phyloP scores from a whole-genome alignment of 176 grass and related monocot species.

The Carex littledalei region DNA sequence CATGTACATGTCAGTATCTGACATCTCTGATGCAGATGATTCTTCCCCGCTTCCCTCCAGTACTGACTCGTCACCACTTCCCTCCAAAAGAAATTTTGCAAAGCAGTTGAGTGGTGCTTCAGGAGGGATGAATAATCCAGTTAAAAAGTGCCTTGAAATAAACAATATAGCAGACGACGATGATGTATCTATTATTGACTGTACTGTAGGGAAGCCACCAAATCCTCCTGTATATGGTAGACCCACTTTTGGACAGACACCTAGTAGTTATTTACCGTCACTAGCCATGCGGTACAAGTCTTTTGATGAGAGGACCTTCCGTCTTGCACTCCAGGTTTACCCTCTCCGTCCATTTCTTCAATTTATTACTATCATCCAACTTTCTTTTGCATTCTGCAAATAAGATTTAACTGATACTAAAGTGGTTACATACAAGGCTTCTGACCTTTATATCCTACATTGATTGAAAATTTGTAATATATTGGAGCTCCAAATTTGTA shows the following conservation, averaged over 20 bases:
- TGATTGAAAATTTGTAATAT: neutral
- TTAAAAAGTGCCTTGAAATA: slow-evolving; percentile 41
- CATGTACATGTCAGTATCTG: slow-evolving; percentile 29
- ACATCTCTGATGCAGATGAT: slow-evolving; percentile 27
- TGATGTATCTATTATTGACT: slow-evolving; percentile 52
- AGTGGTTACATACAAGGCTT: neutral
- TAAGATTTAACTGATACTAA: slow-evolving; percentile 14
- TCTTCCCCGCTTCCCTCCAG: slow-evolving; percentile 43
- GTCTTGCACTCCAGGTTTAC: slow-evolving; percentile 73
- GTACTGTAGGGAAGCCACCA: slow-evolving; percentile 22
- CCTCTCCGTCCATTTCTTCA: slow-evolving; percentile 11
- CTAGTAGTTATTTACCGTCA: neutral
- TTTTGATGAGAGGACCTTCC: slow-evolving; percentile 64
- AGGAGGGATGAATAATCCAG: slow-evolving; percentile 31
- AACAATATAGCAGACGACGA: slow-evolving; percentile 33
- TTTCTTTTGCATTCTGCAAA: neutral
- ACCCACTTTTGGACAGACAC: slow-evolving; percentile 38
- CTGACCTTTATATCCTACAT: neutral
- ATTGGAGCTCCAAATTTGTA: neutral
- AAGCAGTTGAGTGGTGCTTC: slow-evolving; percentile 44
- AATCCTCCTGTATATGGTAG: slow-evolving; percentile 41
- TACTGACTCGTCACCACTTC: slow-evolving; percentile 85
- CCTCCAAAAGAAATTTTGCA: slow-evolving; percentile 70
- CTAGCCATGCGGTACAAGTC: slow-evolving; percentile 49
- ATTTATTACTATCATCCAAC: neutral